Base-by-base conservation (phyloP, 208 protist genomes). In the Acanthamoeba castellanii region DNA sequence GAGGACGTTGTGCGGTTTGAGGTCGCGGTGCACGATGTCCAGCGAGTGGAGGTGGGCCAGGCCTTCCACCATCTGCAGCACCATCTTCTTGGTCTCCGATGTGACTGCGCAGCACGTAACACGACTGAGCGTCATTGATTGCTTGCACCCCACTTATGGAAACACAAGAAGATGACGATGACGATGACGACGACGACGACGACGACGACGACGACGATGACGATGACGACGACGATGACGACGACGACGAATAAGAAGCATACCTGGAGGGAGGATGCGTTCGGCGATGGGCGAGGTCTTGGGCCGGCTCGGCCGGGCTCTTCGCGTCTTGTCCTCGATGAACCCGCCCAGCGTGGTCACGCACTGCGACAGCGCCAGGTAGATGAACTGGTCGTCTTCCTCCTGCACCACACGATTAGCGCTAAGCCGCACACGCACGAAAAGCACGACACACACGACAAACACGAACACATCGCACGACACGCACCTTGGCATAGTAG, bases 361-460 rank as follows among this genome's bases (percentile, higher is more conserved):
- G 88, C 95, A 96, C 5, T 82, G 59, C 13, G 87, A 85, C 34
- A 96, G 81, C 20, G 95, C 95, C 47, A 96, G 81, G 52, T 96
- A 96, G 47, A 96, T 93, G 92, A 96, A 96, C 55, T 94, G 72
- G 27, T 94, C 37, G 70, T 95, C 94, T 42, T 95, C 94, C 85
- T 95, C 94, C 70, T 76, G 68, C 13, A 14, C 30, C n/a, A 42
- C 13, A 7, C 25, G 7, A n/a, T 76, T 3, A 76, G 68, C 68
- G 13, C 68, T 7, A 22, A 22, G 25, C 27, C 64, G 25, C 5
- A 22, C 25, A 70, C 8, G 64, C 14, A 32, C 5, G 27, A 32
- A 70, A 32, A 22, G 64, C n/a, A n/a, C n/a, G n/a, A n/a, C n/a
- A n/a, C n/a, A n/a, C n/a, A n/a, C n/a, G n/a, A n/a, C n/a, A n/a